phyloP scores from a whole-genome alignment of 2,329 filamentous ascomycete genomes.

The Lecanoromycetidae sp. region DNA sequence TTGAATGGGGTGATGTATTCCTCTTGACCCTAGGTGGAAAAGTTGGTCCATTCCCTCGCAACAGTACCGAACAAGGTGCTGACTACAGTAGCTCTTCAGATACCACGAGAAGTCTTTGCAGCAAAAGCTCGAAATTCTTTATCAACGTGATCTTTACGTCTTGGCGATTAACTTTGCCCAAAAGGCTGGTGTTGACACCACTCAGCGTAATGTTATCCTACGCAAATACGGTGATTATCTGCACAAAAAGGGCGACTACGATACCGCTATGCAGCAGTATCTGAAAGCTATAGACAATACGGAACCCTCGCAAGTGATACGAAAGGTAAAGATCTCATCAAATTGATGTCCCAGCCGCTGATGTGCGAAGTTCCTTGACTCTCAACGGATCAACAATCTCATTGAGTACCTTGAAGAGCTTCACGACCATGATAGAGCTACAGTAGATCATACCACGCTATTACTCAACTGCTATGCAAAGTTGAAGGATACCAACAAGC shows the following conservation, averaged over 20 bases:
- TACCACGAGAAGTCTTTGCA: conserved; percentile 87
- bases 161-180: conserved; percentile 86
- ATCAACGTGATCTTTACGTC: conserved; percentile 84
- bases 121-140: conserved; percentile 85
- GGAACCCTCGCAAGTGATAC: conserved; percentile 89
- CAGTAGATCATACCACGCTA: conserved; percentile 87
- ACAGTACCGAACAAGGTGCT: conserved; percentile 18
- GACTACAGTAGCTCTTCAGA: conserved; percentile 51
- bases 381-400: conserved; percentile 91
- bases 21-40: conserved; percentile 88
- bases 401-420: conserved; percentile 96
- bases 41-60: conserved; percentile 36
- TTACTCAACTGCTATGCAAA: conserved; percentile 97
- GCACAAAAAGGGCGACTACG: conserved; percentile 90
- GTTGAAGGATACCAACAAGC: conserved; percentile 88
- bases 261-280: conserved; percentile 98
- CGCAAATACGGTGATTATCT: conserved; percentile 87
- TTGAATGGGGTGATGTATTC: conserved; percentile 84
- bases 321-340: conserved; percentile 70
- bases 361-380: conserved; percentile 67
- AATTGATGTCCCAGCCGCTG: no score
- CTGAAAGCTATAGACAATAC: conserved; percentile 91
- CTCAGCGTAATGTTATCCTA: conserved; percentile 84
- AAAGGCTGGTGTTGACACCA: conserved; percentile 65
- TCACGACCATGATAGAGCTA: conserved; percentile 86